Evolutionary conservation across 106 monocot species (phyloP), one percentile per base, ranked within the genome.

Genomic region (Alisma plantagoaquatica): DNA sequence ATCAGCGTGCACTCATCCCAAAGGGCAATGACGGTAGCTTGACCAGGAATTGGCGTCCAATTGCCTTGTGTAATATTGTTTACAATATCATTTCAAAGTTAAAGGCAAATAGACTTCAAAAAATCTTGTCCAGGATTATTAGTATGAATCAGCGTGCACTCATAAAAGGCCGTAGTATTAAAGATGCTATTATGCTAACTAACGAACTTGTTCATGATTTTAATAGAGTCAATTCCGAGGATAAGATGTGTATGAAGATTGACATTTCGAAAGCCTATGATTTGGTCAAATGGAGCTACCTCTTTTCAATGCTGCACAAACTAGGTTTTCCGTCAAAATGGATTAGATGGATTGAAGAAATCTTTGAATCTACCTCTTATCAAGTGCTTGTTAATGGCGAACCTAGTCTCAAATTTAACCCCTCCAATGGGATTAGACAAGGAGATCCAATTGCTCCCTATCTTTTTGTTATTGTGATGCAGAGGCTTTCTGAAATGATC

Each of bases 231-330:
- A 16, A 4, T 16, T 10, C 11, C n/a, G 5, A 4, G 4, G 19
- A 46, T 4, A 46, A 46, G 45, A 18, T 18, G 3, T 46, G 45
- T 46, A 10, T 46, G n/a, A 46, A 46, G 19, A 46, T 46, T 17
- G 45, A 46, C n/a, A 10, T 46, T 18, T 10, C 45, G 16, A 46
- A 46, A 46, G 45, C 45, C 12, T 46, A 16, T 46, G 45, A 46
- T 18, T 10, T 17, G n/a, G n/a, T 46, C 19, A 17, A 46, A 3
- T 3, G n/a, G 11, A 46, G 19, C 5, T 46, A 16, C 45, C 12
- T 46, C n/a, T 17, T 10, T 46, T n/a, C n/a, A n/a, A n/a, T n/a
- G n/a, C n/a, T n/a, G n/a, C n/a, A n/a, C n/a, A n/a, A n/a, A n/a
- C n/a, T n/a, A n/a, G n/a, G n/a, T n/a, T n/a, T n/a, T n/a, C n/a